Evolutionary conservation across 805 yeast species (phyloP), one percentile per base, ranked within the genome.

Genomic region (Barnettozyma vustinii): DNA sequence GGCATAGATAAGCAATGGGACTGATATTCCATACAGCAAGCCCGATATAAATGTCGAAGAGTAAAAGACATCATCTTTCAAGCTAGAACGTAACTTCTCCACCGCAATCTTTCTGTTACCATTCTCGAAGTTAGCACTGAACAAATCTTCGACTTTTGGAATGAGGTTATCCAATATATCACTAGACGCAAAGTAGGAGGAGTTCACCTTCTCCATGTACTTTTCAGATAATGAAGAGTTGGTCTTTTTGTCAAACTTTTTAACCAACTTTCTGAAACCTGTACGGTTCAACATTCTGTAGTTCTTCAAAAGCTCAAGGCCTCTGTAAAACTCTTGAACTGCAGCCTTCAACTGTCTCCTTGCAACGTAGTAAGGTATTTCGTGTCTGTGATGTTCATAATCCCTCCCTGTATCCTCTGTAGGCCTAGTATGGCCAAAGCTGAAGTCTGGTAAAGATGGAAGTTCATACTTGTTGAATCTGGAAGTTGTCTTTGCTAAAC

Each of bases 241-340:
- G 2, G 83, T 74, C 5, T 83, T 74, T 60, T 94, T 94, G 66
- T 94, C 99, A 62, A 80, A 91, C 64, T 94, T 94, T 62, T 94
- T 94, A 50, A 89, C 74, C 59, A 94, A 82, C 60, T 94, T 94
- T 46, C 96, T 77, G 59, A 91, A 81, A 0, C 95, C 99, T 0
- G 96, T 90, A 27, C 90, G 74, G 66, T 94, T 94, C 56, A 91
- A 66, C 43, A 83, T 72, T 55, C 87, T 74, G 64, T 82, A 94
- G 0, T 87, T 83, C 54, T 79, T 79, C 44, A 87, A 67, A 33
- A 87, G 72, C 51, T 86, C 87, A 52, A 89, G 69, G 9, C 86
- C 78, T 50, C 92, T 74, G 63, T 88, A 89, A 55, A 77, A 83
- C 59, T 88, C 96, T 49, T 79, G 67, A 25, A 84, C 63, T 0